phyloP scores from a whole-genome alignment of 225 moss, liverwort and hornwort species.

The Bryum argenteum region DNA sequence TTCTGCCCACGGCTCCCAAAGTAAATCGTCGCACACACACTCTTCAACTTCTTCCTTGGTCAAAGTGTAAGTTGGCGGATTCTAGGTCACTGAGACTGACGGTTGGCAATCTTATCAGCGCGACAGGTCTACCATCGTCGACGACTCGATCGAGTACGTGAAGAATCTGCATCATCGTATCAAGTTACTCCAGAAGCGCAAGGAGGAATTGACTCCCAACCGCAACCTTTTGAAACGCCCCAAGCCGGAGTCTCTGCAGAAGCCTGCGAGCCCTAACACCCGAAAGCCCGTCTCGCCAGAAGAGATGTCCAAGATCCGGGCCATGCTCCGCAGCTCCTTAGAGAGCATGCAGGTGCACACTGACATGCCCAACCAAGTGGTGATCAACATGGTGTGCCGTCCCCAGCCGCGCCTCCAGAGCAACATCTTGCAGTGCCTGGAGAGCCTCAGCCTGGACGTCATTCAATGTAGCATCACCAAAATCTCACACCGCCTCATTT shows the following conservation, averaged over 20 bases:
- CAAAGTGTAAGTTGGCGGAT: background rate
- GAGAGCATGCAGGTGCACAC: slow-evolving; percentile 35
- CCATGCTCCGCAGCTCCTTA: slow-evolving; percentile 21
- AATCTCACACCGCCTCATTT: slow-evolving; percentile 27
- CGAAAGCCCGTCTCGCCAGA: slow-evolving; percentile 11
- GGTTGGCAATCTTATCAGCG: slow-evolving; percentile 22
- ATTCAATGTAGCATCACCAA: slow-evolving; percentile 37
- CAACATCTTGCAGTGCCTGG: slow-evolving; percentile 32
- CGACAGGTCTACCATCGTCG: slow-evolving; percentile 52
- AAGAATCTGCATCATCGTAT: slow-evolving; percentile 63
- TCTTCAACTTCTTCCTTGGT: no score
- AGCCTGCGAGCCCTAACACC: background rate
- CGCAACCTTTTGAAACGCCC: background rate
- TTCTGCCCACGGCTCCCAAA: slow-evolving; percentile 33
- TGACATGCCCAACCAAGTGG: slow-evolving; percentile 39
- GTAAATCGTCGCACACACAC: slow-evolving; percentile 9
- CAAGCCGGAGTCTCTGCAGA: slow-evolving; percentile 14
- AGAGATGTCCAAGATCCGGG: slow-evolving; percentile 28
- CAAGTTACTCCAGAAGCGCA: slow-evolving; percentile 38
- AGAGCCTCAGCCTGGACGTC: slow-evolving; percentile 35
- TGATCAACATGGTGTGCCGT: slow-evolving; percentile 34
- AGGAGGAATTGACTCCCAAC: slow-evolving; percentile 22
- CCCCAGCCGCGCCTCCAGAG: slow-evolving; percentile 40
- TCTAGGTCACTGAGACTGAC: background rate
- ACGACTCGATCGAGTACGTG: slow-evolving; percentile 51